Conservation (phyloP, 2,329 filamentous ascomycete genomes). For the Monosporascus ibericus region DNA sequence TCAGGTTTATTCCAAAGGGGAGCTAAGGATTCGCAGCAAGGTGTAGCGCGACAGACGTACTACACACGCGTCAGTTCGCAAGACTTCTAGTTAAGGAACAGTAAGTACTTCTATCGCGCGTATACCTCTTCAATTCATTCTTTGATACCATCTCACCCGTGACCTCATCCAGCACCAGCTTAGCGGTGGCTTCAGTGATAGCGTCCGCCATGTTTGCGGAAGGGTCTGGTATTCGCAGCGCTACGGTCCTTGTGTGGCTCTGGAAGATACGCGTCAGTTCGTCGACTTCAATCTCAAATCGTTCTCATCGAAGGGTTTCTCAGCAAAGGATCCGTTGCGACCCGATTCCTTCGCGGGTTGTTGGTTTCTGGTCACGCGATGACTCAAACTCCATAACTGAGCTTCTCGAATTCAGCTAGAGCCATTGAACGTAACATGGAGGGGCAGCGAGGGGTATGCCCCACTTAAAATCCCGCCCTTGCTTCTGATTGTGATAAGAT, state of each 20-base stretch:
- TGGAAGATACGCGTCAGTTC: neutral
- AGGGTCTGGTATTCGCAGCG: neutral
- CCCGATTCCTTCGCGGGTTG: too few species aligned
- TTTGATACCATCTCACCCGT: slow-evolving; percentile 63
- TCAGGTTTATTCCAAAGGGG: neutral
- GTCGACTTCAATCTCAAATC: neutral
- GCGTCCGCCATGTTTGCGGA: slow-evolving; percentile 30
- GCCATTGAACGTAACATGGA: neutral
- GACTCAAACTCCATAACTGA: neutral
- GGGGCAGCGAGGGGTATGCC: neutral
- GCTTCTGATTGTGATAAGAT: too few species aligned
- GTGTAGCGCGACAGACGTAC: too few species aligned
- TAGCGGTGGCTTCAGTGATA: slow-evolving; percentile 40
- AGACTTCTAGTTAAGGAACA: too few species aligned
- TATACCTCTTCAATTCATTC: slow-evolving; percentile 49
- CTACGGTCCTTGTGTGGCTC: neutral
- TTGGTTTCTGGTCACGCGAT: neutral
- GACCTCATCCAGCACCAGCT: slow-evolving; percentile 56
- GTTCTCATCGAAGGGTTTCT: neutral
- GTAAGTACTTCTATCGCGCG: too few species aligned
- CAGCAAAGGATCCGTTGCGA: neutral
- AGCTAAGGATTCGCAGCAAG: too few species aligned
- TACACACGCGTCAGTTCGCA: too few species aligned
- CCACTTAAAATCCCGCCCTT: neutral
- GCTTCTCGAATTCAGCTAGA: neutral